A percentile compares a stretch with the other conserved stretches of the same genome.
These are phyloP conservation scores for Coemansia sp. DNA, from an alignment of 192 early-diverging fungal species.

Conservation along the genomic window DNA sequence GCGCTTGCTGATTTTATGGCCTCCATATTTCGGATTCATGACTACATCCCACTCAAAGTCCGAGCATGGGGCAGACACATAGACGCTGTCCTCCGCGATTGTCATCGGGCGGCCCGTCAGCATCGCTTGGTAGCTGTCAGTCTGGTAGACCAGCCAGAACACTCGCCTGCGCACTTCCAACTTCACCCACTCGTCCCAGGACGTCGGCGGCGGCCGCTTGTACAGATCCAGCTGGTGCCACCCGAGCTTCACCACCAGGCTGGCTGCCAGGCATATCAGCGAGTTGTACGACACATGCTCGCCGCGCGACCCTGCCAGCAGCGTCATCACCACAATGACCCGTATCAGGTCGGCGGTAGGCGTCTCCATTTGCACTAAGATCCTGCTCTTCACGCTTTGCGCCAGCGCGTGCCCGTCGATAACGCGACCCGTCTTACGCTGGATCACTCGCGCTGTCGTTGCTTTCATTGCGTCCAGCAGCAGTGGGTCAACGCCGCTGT, in stretches of 20 bases:
- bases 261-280: constrained; percentile 52
- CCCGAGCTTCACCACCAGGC: constrained; percentile 46
- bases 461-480: constrained; percentile 53
- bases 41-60: constrained; percentile 56
- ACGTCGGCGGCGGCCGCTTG: constrained; percentile 23
- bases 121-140: constrained; percentile 57
- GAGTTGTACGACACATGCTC: constrained; percentile 56
- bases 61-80: constrained; percentile 51
- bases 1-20: neutral
- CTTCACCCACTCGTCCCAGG: constrained; percentile 51
- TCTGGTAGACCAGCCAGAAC: constrained; percentile 58
- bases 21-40: constrained; percentile 7
- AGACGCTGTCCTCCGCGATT: constrained; percentile 50
- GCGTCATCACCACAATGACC: constrained; percentile 45
- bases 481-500: constrained; percentile 47
- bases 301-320: constrained; percentile 48
- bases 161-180: constrained; percentile 42
- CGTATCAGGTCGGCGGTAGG: constrained; percentile 40
- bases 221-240: constrained; percentile 54
- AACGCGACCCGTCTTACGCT: constrained; percentile 31
- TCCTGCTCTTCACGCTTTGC: constrained; percentile 38
- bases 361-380: constrained; percentile 38
- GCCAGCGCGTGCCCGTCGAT: constrained; percentile 46
- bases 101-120: constrained; percentile 51
- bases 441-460: constrained; percentile 37